Percentiles rank a stretch among this genome's conserved stretches.
phyloP scores from a whole-genome alignment of 2,329 filamentous ascomycete genomes.

The Aplosporella prunicola region DNA sequence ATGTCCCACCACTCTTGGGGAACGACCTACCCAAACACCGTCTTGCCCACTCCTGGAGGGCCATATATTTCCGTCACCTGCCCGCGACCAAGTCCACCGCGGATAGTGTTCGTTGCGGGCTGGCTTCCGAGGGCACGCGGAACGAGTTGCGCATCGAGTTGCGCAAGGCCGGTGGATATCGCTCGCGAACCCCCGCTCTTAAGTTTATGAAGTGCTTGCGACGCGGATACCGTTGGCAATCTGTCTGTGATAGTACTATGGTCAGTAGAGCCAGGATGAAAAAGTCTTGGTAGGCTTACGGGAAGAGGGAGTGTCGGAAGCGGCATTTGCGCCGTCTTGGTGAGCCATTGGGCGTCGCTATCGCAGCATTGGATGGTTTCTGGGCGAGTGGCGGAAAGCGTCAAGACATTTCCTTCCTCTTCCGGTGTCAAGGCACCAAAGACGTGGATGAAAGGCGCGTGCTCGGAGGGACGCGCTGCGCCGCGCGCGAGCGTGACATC shows the following conservation, averaged over 20 bases:
- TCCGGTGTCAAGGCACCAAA: background rate
- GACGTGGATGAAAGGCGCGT: background rate
- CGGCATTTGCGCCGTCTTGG: conserved; percentile 19
- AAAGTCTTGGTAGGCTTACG: conserved; percentile 21
- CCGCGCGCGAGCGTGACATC: conserved; percentile 4
- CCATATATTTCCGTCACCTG: conserved; percentile 84
- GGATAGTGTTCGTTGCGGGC: conserved; percentile 12
- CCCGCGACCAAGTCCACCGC: conserved; percentile 59
- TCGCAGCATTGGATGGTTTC: too few relatives aligned
- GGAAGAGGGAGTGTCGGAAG: conserved; percentile 23
- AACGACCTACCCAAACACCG: conserved; percentile 60
- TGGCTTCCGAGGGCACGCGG: conserved; percentile 18
- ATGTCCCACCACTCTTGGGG: too few relatives aligned
- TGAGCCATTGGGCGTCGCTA: conserved; percentile 19
- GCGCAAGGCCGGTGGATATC: conserved; percentile 39
- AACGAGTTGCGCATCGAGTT: conserved; percentile 37
- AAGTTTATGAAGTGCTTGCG: conserved; percentile 57
- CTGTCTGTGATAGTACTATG: conserved; percentile 49
- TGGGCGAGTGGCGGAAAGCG: too few relatives aligned
- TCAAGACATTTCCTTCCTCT: too few relatives aligned
- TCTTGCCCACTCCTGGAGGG: conserved; percentile 78
- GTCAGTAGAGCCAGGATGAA: background rate
- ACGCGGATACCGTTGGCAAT: conserved; percentile 66
- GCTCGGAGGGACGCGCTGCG: background rate
- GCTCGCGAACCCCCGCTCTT: conserved; percentile 40